Evolutionary conservation across 2,329 filamentous ascomycete species (phyloP).

Genomic region (Verticillium nonalfalfae): DNA sequence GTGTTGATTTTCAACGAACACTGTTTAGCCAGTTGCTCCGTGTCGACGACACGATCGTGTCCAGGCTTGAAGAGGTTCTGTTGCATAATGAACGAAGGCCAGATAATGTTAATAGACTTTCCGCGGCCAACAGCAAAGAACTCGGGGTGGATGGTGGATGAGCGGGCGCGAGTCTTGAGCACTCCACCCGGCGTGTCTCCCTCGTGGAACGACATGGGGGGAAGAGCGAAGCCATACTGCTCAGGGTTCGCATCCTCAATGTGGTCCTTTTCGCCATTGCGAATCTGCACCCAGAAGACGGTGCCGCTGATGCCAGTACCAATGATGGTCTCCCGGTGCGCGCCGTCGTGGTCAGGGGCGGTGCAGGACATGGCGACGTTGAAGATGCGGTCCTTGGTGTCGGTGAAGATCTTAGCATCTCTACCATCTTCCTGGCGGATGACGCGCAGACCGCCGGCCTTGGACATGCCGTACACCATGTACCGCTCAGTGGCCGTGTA

Average conservation of each 20-base stretch:
- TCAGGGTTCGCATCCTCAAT: constrained; percentile 75
- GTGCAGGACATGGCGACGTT: constrained; percentile 80
- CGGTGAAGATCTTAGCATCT: constrained; percentile 86
- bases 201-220: constrained; percentile 77
- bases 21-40: constrained; percentile 79
- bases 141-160: constrained; percentile 81
- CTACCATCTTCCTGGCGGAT: constrained; percentile 92
- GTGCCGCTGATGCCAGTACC: constrained; percentile 91
- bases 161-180: constrained; percentile 89
- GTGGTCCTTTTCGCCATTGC: constrained; percentile 69
- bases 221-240: constrained; percentile 81
- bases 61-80: constrained; percentile 58
- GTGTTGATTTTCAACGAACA: constrained; percentile 91
- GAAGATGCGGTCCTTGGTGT: constrained; percentile 90
- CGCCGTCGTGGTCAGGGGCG: constrained; percentile 45
- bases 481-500: constrained; percentile 85
- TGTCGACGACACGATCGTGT: constrained; percentile 69
- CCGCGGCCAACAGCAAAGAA: constrained; percentile 94
- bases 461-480: constrained; percentile 91
- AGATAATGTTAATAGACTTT: constrained; percentile 90
- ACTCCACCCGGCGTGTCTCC: constrained; percentile 88
- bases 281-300: constrained; percentile 90
- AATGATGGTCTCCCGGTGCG: constrained; percentile 74
- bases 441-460: constrained; percentile 85
- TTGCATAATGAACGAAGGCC: constrained; percentile 57